Percentiles rank a stretch among this genome's conserved stretches.
These are phyloP conservation scores for Penicillium janthinellum DNA, from an alignment of 2,329 filamentous ascomycete genomes.

Conservation along the genomic window DNA sequence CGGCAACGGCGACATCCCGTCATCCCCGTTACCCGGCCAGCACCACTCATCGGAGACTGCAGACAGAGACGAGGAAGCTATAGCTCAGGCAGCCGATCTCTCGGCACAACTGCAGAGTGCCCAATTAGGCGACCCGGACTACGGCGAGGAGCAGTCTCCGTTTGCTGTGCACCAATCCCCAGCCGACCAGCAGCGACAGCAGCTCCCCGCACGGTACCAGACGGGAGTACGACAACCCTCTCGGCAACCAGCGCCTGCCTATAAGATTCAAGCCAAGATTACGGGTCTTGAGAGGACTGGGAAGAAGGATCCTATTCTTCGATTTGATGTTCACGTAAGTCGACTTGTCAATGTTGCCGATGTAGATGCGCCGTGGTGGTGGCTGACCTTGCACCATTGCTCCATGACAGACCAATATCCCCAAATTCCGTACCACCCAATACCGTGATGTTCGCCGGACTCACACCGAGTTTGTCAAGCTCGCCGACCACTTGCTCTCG, in stretches of 20 bases:
- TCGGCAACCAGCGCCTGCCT: slow-evolving; percentile 63
- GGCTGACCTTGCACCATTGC: slow-evolving; percentile 7
- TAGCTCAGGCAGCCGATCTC: slow-evolving; percentile 47
- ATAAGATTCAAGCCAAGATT: slow-evolving; percentile 91
- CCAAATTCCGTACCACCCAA: slow-evolving; percentile 94
- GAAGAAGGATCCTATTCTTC: slow-evolving; percentile 90
- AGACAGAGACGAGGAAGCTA: slow-evolving; percentile 25
- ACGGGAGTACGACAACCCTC: slow-evolving; percentile 40
- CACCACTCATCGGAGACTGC: slow-evolving; percentile 38
- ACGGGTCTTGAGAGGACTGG: slow-evolving; percentile 89
- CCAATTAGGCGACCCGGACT: slow-evolving; percentile 42
- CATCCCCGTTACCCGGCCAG: slow-evolving; percentile 45
- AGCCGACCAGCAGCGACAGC: slow-evolving; percentile 43
- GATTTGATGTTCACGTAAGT: slow-evolving; percentile 94
- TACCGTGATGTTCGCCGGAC: slow-evolving; percentile 95
- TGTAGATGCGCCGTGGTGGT: slow-evolving; percentile 3
- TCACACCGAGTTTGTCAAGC: slow-evolving; percentile 93
- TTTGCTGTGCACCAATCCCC: slow-evolving; percentile 42
- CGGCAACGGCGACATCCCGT: slow-evolving; percentile 40
- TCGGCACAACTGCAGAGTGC: slow-evolving; percentile 46
- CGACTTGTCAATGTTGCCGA: slow-evolving; percentile 1
- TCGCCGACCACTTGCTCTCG: slow-evolving; percentile 93
- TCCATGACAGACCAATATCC: slow-evolving; percentile 81
- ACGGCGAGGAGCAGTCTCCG: slow-evolving; percentile 40
- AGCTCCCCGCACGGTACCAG: slow-evolving; percentile 53